Evolutionary conservation across 805 yeast genomes (phyloP).

Genomic region (Metschnikowia corniflorae): DNA sequence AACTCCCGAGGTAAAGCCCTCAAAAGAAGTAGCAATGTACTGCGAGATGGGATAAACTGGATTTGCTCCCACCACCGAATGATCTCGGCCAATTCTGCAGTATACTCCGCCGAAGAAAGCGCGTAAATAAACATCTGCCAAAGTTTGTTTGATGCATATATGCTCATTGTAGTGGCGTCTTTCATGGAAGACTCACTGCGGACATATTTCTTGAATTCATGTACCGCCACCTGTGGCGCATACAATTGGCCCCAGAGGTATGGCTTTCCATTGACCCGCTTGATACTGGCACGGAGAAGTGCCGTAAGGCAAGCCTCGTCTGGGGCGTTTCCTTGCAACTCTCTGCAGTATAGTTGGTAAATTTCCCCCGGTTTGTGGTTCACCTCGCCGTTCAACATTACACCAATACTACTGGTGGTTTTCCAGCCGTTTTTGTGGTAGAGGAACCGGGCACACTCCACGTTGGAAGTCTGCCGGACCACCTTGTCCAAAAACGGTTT

Average conservation of each 20-base stretch:
- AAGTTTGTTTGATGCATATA: slow-evolving; percentile 32
- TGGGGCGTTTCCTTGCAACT: slow-evolving; percentile 22
- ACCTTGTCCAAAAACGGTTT: slow-evolving; percentile 15
- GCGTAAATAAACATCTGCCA: slow-evolving; percentile 53
- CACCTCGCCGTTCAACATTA: slow-evolving; percentile 37
- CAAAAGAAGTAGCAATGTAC: slow-evolving; percentile 39
- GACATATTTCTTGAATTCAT: slow-evolving; percentile 50
- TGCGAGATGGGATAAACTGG: slow-evolving; percentile 38
- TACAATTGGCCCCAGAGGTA: slow-evolving; percentile 47
- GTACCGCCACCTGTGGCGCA: slow-evolving; percentile 60
- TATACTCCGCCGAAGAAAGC: slow-evolving; percentile 45
- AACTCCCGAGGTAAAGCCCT: slow-evolving; percentile 34
- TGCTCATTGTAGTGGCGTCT: slow-evolving; percentile 6
- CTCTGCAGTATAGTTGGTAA: slow-evolving; percentile 27
- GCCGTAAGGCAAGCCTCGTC: slow-evolving; percentile 36
- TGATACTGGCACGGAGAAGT: slow-evolving; percentile 47
- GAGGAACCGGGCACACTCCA: slow-evolving; percentile 26
- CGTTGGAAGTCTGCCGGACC: slow-evolving; percentile 10
- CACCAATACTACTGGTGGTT: slow-evolving; percentile 28
- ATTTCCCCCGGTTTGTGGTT: slow-evolving; percentile 25
- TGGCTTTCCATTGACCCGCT: slow-evolving; percentile 15
- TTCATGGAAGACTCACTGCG: not conserved
- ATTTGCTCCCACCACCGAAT: slow-evolving; percentile 54
- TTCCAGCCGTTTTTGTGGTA: slow-evolving; percentile 23
- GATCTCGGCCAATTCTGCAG: slow-evolving; percentile 47